Conservation (phyloP, 2,329 filamentous ascomycete species). For the Stagonosporopsis tanaceti region DNA sequence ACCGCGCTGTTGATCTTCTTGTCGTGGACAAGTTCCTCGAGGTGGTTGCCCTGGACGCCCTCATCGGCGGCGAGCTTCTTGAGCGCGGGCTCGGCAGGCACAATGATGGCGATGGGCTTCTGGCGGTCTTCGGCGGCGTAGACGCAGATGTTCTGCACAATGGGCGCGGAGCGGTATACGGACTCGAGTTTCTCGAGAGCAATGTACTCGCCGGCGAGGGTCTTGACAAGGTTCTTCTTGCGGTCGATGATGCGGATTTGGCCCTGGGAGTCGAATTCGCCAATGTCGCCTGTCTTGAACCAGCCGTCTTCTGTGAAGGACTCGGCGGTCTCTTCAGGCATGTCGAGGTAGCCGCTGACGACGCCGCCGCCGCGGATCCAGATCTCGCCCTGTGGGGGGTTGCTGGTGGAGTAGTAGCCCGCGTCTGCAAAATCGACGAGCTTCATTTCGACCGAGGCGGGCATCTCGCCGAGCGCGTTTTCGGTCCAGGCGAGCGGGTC, state of each 20-base stretch:
- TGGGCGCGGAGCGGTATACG: constrained; percentile 80
- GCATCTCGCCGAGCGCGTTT: constrained; percentile 77
- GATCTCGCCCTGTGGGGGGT: constrained; percentile 89
- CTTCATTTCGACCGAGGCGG: constrained; percentile 84
- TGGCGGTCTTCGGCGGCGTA: constrained; percentile 78
- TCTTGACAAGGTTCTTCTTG: constrained; percentile 98
- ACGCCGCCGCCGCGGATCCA: constrained; percentile 83
- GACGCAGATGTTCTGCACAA: constrained; percentile 86
- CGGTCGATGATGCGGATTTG: constrained; percentile 90
- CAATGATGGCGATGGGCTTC: constrained; percentile 84
- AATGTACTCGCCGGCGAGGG: constrained; percentile 93
- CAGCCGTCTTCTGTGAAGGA: constrained; percentile 84
- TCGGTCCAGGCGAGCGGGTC: constrained; percentile 87
- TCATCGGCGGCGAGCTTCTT: constrained; percentile 64
- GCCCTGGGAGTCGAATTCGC: constrained; percentile 82
- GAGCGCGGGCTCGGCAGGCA: constrained; percentile 64
- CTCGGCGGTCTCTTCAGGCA: constrained; percentile 82
- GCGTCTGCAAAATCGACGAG: constrained; percentile 89
- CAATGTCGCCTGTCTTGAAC: constrained; percentile 98
- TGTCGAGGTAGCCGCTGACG: constrained; percentile 80
- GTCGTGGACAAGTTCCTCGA: constrained; percentile 74
- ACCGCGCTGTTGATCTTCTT: constrained; percentile 69
- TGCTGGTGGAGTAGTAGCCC: constrained; percentile 79
- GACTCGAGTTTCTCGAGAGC: constrained; percentile 95
- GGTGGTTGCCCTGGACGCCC: constrained; percentile 68